phyloP scores from a whole-genome alignment of 2,329 filamentous ascomycete species.

The Diaporthe ampelina region DNA sequence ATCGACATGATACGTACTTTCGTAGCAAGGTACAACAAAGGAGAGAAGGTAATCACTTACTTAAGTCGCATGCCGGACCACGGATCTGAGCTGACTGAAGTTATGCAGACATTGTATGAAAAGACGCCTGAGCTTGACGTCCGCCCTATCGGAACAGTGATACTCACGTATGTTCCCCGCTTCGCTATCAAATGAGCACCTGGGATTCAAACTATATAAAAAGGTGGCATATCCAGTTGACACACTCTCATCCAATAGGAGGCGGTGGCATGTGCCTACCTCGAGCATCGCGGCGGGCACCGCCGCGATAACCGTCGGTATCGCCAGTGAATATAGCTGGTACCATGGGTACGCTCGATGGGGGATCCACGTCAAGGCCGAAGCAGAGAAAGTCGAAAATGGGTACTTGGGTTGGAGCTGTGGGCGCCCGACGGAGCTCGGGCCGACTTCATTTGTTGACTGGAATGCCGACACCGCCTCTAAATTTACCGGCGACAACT shows the following conservation, averaged over 20 bases:
- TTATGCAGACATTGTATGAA: background rate
- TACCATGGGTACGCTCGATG: background rate
- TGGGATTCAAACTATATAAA: background rate
- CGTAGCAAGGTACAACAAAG: background rate
- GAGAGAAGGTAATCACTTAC: background rate
- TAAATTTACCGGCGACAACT: fast-evolving
- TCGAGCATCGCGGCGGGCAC: fast-evolving
- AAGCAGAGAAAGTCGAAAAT: fast-evolving
- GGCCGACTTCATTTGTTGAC: fast-evolving
- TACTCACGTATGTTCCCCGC: background rate
- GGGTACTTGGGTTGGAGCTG: background rate
- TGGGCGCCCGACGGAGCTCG: no score
- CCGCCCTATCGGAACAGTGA: background rate
- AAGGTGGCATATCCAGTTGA: no score
- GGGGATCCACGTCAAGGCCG: background rate
- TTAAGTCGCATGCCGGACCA: no score
- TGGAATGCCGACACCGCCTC: background rate
- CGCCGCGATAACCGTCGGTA: background rate
- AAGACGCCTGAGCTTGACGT: background rate
- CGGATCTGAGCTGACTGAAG: background rate
- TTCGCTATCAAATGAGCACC: no score
- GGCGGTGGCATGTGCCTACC: background rate
- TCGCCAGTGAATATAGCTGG: slow-evolving; percentile 20
- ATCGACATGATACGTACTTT: slow-evolving; percentile 8
- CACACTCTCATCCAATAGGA: no score